phyloP scores from a whole-genome alignment of 2,329 filamentous ascomycete species.

The Penicillium sp. region DNA sequence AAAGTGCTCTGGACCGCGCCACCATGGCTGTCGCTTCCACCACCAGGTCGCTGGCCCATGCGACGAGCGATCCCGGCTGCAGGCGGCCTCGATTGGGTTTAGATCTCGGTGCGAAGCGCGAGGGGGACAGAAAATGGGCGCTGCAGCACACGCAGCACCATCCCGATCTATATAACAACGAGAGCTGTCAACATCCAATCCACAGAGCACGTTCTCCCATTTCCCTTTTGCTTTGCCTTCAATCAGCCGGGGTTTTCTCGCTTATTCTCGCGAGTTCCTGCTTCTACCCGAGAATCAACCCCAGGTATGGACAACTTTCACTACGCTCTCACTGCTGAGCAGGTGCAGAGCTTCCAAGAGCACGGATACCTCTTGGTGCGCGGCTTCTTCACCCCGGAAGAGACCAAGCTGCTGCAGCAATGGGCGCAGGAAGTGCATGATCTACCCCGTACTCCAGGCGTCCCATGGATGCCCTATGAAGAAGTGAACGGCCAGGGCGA shows the following conservation, averaged over 20 bases:
- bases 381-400: constrained; percentile 23
- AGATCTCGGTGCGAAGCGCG: constrained; percentile 8
- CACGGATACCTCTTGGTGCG: constrained; percentile 33
- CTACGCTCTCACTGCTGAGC: constrained; percentile 21
- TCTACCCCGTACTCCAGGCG: constrained; percentile 32
- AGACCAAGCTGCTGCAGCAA: constrained; percentile 24
- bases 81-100: neutral
- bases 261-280: neutral
- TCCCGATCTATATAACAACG: constrained; percentile 1
- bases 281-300: neutral
- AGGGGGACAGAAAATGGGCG: neutral
- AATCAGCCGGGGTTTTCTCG: neutral
- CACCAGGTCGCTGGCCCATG: too few species aligned
- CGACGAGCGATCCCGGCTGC: neutral
- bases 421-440: constrained; percentile 42
- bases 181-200: neutral
- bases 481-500: constrained; percentile 36
- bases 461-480: constrained; percentile 39
- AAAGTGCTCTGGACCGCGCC: too few species aligned
- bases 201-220: neutral
- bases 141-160: too few species aligned
- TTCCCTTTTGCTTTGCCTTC: neutral
- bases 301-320: constrained; percentile 24
- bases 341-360: constrained; percentile 30
- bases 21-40: too few species aligned